These are phyloP conservation scores for Aegilops tauschii DNA, from an alignment of 176 grass and related monocot genomes.

Conservation along the genomic window DNA sequence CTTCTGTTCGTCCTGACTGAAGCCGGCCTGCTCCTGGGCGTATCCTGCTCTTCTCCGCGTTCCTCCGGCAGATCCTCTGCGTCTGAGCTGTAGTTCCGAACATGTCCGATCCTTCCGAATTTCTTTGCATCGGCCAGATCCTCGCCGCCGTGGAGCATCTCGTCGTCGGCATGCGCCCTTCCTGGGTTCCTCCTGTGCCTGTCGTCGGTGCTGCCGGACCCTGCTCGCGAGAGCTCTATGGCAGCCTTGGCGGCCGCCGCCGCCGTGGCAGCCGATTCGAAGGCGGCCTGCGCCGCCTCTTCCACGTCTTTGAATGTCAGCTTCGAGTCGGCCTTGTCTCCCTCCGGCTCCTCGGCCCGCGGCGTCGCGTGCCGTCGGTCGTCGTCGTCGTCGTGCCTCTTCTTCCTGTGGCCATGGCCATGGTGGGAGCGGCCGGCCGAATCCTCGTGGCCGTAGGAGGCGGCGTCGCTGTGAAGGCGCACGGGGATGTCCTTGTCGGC, in stretches of 20 bases:
- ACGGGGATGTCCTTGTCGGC: conserved; percentile 69
- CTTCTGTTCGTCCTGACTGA: conserved; percentile 38
- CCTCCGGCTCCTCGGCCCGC: not conserved
- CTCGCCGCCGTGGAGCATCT: not conserved
- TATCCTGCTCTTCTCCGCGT: not conserved
- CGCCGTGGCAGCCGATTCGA: conserved; percentile 63
- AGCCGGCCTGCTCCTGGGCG: conserved; percentile 12
- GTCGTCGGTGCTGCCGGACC: conserved; percentile 9
- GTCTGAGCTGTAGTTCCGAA: conserved; percentile 5
- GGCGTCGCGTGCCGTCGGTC: not conserved
- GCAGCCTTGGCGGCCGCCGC: conserved; percentile 80
- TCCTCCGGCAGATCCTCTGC: conserved; percentile 21
- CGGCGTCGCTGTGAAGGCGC: conserved; percentile 25
- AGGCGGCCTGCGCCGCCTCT: conserved; percentile 79
- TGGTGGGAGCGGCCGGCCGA: not conserved
- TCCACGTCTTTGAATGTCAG: conserved; percentile 60
- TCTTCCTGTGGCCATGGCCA: not conserved
- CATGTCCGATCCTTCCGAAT: not conserved
- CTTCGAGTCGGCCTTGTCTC: not conserved
- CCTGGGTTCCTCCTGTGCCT: conserved; percentile 2
- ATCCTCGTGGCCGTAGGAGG: not conserved
- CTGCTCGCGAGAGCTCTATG: conserved; percentile 62
- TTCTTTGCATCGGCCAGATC: not conserved
- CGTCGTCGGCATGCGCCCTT: not conserved
- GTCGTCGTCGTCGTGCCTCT: not conserved